Evolutionary conservation across 768 basidiomycete genomes (phyloP).

Genomic region (Amanita thiersii): DNA sequence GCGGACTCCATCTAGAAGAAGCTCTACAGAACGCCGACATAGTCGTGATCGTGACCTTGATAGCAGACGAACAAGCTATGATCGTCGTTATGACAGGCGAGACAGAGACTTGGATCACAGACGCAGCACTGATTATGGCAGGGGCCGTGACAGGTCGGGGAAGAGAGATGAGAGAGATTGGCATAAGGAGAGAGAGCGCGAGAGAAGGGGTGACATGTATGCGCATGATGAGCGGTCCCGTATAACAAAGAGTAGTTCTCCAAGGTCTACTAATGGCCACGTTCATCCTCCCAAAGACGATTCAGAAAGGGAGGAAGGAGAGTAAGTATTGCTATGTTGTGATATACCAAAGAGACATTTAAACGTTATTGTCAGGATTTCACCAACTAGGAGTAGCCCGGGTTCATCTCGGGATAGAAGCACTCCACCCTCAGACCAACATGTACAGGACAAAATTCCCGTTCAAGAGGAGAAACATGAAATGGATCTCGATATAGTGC

Average conservation of each 20-base stretch:
- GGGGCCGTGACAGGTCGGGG: conserved; percentile 11
- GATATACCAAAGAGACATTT: conserved; percentile 7
- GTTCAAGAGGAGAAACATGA: conserved; percentile 27
- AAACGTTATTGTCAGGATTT: conserved; percentile 42
- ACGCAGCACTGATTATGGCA: conserved; percentile 11
- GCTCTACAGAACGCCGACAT: conserved; percentile 22
- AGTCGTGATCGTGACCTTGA: conserved; percentile 19
- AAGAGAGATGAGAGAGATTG: conserved; percentile 17
- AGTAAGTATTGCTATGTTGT: conserved; percentile 60
- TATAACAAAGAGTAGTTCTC: conserved; percentile 14
- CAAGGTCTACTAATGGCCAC: conserved; percentile 15
- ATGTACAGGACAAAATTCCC: conserved; percentile 14
- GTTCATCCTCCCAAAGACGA: conserved; percentile 22
- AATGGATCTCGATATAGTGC: conserved; percentile 48
- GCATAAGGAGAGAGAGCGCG: conserved; percentile 15
- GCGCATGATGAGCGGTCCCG: conserved; percentile 20
- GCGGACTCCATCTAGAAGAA: conserved; percentile 26
- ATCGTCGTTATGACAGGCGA: conserved; percentile 25
- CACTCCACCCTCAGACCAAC: conserved; percentile 6
- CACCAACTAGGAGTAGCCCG: conserved; percentile 29
- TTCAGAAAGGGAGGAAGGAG: conserved; percentile 83
- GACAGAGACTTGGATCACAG: conserved; percentile 24
- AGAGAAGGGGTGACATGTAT: conserved; percentile 20
- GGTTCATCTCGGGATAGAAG: conserved; percentile 21
- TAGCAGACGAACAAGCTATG: conserved; percentile 18